A percentile compares a stretch with the other conserved stretches of the same genome.
phyloP scores from a whole-genome alignment of 2,329 filamentous ascomycete species.

The Pyrenochaeta sp. region DNA sequence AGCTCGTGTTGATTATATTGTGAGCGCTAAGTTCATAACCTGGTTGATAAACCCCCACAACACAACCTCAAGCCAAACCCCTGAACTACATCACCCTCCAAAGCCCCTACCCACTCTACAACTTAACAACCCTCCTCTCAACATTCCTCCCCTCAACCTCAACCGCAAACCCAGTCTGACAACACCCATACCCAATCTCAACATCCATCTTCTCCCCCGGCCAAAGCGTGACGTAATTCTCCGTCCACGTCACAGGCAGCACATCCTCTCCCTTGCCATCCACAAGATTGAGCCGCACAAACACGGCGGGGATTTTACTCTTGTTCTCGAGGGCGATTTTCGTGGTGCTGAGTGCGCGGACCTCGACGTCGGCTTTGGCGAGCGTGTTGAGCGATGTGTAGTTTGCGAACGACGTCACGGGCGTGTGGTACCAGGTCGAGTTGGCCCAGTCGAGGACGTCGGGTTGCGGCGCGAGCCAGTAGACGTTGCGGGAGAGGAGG shows the following conservation, averaged over 20 bases:
- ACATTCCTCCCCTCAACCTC: slow-evolving; percentile 18
- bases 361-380: slow-evolving; percentile 10
- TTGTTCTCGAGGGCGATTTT: slow-evolving; percentile 60
- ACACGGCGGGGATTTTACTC: slow-evolving; percentile 63
- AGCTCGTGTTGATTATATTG: no score
- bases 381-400: slow-evolving; percentile 54
- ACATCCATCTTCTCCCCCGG: slow-evolving; percentile 59
- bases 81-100: no score
- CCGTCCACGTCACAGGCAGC: slow-evolving; percentile 63
- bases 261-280: slow-evolving; percentile 56
- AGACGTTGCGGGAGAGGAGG: slow-evolving; percentile 64
- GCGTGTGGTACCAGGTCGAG: slow-evolving; percentile 67
- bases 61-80: no score
- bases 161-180: background rate
- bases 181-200: slow-evolving; percentile 9
- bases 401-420: slow-evolving; percentile 60
- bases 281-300: slow-evolving; percentile 61
- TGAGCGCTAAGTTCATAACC: no score
- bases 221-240: slow-evolving; percentile 70
- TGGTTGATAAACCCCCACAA: no score
- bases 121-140: no score
- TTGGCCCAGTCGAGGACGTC: slow-evolving; percentile 64
- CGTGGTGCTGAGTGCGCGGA: slow-evolving; percentile 12
- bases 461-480: slow-evolving; percentile 60
- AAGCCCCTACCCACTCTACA: no score